A percentile compares a stretch with the other conserved stretches of the same genome.
phyloP scores from a whole-genome alignment of 345 rosid species.

The Populus ilicifolia region DNA sequence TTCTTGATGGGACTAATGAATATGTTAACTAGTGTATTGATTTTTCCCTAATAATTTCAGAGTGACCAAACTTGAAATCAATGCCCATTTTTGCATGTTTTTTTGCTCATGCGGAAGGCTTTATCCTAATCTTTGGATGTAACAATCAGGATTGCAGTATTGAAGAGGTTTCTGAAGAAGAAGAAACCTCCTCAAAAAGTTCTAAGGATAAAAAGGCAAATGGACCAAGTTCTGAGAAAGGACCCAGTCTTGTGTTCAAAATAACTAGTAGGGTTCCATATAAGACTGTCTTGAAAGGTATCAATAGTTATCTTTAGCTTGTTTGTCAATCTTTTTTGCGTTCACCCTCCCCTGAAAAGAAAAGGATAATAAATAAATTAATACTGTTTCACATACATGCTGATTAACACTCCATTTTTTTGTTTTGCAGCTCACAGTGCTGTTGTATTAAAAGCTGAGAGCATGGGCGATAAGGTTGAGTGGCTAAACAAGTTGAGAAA shows the following conservation, averaged over 20 bases:
- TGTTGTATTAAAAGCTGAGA: constrained; percentile 84
- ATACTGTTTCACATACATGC: background rate
- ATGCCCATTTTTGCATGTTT: background rate
- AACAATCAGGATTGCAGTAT: constrained; percentile 71
- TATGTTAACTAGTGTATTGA: background rate
- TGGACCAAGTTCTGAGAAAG: constrained; percentile 67
- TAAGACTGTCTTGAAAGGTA: constrained; percentile 92
- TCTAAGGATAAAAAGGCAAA: constrained; percentile 84
- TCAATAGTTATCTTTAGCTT: background rate
- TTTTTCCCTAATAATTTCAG: background rate
- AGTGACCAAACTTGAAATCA: background rate
- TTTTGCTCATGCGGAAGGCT: constrained; percentile 1
- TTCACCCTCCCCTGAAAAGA: background rate
- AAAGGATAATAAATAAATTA: background rate
- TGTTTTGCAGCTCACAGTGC: constrained; percentile 79
- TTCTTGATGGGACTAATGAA: background rate
- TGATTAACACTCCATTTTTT: background rate
- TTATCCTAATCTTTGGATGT: constrained; percentile 12
- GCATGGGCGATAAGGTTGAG: constrained; percentile 67
- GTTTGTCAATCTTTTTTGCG: background rate
- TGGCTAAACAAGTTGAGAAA: constrained; percentile 81
- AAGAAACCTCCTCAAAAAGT: constrained; percentile 65
- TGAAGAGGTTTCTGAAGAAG: constrained; percentile 79
- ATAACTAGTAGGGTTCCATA: constrained; percentile 85
- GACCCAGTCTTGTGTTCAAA: constrained; percentile 67